Conservation (phyloP, 768 basidiomycete species). For the Tricholoma matsutake region DNA sequence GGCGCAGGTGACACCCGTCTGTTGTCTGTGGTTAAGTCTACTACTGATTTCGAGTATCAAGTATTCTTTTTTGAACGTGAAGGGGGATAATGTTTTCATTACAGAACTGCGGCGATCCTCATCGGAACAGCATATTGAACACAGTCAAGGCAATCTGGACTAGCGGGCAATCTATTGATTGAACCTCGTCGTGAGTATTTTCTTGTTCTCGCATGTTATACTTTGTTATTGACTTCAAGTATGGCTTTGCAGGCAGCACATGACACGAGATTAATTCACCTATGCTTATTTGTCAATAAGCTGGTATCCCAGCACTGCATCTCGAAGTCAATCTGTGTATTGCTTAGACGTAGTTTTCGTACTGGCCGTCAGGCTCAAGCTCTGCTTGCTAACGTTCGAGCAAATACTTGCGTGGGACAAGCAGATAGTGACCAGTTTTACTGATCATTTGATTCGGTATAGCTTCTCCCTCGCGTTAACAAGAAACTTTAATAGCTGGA, state of each 20-base stretch:
- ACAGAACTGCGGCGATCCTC: not conserved
- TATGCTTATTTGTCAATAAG: not conserved
- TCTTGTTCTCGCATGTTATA: not conserved
- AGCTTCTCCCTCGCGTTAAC: too few species aligned
- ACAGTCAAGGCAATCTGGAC: not conserved
- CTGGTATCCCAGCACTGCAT: not conserved
- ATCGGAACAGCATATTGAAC: not conserved
- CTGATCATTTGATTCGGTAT: too few species aligned
- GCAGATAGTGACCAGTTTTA: too few species aligned
- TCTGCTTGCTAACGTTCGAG: not conserved
- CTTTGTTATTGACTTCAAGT: not conserved
- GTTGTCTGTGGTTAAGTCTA: not conserved
- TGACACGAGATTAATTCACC: not conserved
- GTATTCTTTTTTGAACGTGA: conserved; percentile 1
- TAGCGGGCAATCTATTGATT: not conserved
- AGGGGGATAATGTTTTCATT: not conserved
- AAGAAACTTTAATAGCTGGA: too few species aligned
- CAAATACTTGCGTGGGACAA: not conserved
- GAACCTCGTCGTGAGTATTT: not conserved
- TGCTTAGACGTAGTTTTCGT: not conserved
- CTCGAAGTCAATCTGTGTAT: not conserved
- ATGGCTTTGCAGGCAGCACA: not conserved
- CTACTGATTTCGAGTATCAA: not conserved
- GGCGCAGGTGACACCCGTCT: conserved; percentile 38
- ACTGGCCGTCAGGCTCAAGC: not conserved